Percentiles rank a stretch among this genome's conserved stretches.
These are phyloP conservation scores for Aspergillus ellipticus DNA, from an alignment of 495 filamentous ascomycete species.

Conservation along the genomic window DNA sequence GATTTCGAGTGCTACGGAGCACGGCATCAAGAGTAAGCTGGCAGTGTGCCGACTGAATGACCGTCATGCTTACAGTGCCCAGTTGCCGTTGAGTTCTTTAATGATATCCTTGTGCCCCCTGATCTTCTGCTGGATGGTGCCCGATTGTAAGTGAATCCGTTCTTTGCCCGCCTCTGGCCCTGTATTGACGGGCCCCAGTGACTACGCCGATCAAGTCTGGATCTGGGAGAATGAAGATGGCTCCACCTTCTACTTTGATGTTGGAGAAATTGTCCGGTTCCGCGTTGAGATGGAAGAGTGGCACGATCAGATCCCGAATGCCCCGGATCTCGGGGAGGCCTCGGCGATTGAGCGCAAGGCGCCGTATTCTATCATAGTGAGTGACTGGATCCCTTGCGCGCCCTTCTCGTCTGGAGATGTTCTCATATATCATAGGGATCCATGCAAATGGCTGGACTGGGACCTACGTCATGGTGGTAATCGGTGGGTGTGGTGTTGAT, in stretches of 20 bases:
- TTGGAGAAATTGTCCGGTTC: slow-evolving; percentile 81
- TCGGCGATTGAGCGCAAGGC: slow-evolving; percentile 49
- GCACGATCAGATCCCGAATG: slow-evolving; percentile 77
- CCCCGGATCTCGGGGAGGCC: slow-evolving; percentile 51
- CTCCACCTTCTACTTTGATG: slow-evolving; percentile 76
- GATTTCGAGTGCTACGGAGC: slow-evolving; percentile 64
- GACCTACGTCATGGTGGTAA: slow-evolving; percentile 50
- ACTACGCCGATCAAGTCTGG: slow-evolving; percentile 71
- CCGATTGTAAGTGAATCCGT: slow-evolving; percentile 57
- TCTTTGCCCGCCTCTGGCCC: background rate
- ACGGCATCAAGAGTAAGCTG: slow-evolving; percentile 70
- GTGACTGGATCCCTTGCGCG: slow-evolving; percentile 15
- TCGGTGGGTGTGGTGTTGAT: background rate
- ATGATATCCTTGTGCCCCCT: slow-evolving; percentile 77
- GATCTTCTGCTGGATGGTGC: slow-evolving; percentile 66
- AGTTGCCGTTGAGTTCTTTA: slow-evolving; percentile 87
- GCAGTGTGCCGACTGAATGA: background rate
- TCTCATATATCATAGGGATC: slow-evolving; percentile 38
- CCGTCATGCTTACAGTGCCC: slow-evolving; percentile 8
- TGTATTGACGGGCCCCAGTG: slow-evolving; percentile 43
- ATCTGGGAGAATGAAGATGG: slow-evolving; percentile 72
- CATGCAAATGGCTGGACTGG: slow-evolving; percentile 50
- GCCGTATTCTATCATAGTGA: slow-evolving; percentile 66
- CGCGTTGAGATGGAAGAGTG: slow-evolving; percentile 80
- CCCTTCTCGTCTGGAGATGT: background rate